Percentiles rank a stretch among this genome's conserved stretches.
These are phyloP conservation scores for Conoideocrella luteorostrata DNA, from an alignment of 2,329 filamentous ascomycete genomes.

Conservation along the genomic window DNA sequence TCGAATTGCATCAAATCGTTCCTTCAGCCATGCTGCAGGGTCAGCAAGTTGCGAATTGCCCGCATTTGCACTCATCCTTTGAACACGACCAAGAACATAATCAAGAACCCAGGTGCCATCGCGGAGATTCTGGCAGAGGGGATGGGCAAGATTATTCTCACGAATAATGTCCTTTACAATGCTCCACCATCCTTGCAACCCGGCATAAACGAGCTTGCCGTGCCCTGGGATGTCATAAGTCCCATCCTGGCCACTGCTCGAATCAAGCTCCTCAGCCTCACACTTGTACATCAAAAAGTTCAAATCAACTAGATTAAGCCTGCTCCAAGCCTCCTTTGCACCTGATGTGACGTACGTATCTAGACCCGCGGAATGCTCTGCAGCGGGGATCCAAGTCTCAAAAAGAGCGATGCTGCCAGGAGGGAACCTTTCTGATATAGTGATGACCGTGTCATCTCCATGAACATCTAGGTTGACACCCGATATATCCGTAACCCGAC, in stretches of 20 bases:
- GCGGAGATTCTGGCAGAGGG: constrained; percentile 86
- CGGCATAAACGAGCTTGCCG: constrained; percentile 85
- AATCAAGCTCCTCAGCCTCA: constrained; percentile 79
- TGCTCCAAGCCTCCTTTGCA: constrained; percentile 69
- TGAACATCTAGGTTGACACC: constrained; percentile 68
- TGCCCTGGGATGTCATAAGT: constrained; percentile 80
- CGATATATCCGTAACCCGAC: constrained; percentile 66
- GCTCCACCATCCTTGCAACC: constrained; percentile 98
- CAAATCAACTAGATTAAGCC: constrained; percentile 71
- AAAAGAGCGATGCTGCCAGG: constrained; percentile 93
- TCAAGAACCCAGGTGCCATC: constrained; percentile 90
- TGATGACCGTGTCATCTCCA: constrained; percentile 70
- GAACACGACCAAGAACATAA: constrained; percentile 73
- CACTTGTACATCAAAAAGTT: constrained; percentile 91
- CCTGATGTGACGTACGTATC: constrained; percentile 83
- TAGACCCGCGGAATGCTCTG: constrained; percentile 75
- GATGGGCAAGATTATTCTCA: constrained; percentile 87
- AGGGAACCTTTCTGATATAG: constrained; percentile 75
- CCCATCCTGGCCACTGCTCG: constrained; percentile 74
- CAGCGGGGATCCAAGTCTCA: constrained; percentile 89
- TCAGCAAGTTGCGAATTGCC: constrained; percentile 57
- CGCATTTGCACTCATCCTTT: constrained; percentile 59
- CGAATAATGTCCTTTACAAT: constrained; percentile 75
- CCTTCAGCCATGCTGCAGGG: constrained; percentile 71
- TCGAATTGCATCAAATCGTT: constrained; percentile 80